phyloP scores from a whole-genome alignment of 1,284 basidiomycete genomes.

The Inonotus hispidus region DNA sequence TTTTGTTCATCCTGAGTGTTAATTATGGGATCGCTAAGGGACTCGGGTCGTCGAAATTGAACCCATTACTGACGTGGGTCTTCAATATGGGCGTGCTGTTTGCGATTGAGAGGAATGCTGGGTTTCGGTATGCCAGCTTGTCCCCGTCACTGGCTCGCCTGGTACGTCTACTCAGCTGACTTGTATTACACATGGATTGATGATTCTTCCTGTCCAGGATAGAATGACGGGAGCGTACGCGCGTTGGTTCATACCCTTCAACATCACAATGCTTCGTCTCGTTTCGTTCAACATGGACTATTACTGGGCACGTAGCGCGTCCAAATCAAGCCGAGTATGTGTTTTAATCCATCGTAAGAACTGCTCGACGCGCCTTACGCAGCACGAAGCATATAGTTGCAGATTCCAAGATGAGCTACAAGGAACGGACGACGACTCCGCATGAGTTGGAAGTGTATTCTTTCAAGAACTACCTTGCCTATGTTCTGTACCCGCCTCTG shows the following conservation, averaged over 20 bases:
- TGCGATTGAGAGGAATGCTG: constrained; percentile 71
- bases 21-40: constrained; percentile 70
- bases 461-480: constrained; percentile 61
- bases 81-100: constrained; percentile 79
- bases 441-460: constrained; percentile 48
- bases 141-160: constrained; percentile 49
- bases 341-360: background rate
- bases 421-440: constrained; percentile 47
- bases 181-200: too few species aligned
- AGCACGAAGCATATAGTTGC: constrained; percentile 24
- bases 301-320: constrained; percentile 66
- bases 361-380: background rate
- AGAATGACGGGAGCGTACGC: constrained; percentile 65
- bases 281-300: constrained; percentile 93
- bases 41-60: constrained; percentile 37
- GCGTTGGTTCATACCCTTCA: constrained; percentile 92
- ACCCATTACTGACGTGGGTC: constrained; percentile 59
- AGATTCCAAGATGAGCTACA: constrained; percentile 42
- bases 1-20: constrained; percentile 59
- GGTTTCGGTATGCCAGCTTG: constrained; percentile 65
- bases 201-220: too few species aligned
- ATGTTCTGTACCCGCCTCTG: constrained; percentile 85
- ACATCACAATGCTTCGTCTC: constrained; percentile 94
- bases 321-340: constrained; percentile 23
- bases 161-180: constrained; percentile 44